These are phyloP conservation scores for Trichoderma koningiopsis DNA, from an alignment of 2,329 filamentous ascomycete genomes.

Conservation along the genomic window DNA sequence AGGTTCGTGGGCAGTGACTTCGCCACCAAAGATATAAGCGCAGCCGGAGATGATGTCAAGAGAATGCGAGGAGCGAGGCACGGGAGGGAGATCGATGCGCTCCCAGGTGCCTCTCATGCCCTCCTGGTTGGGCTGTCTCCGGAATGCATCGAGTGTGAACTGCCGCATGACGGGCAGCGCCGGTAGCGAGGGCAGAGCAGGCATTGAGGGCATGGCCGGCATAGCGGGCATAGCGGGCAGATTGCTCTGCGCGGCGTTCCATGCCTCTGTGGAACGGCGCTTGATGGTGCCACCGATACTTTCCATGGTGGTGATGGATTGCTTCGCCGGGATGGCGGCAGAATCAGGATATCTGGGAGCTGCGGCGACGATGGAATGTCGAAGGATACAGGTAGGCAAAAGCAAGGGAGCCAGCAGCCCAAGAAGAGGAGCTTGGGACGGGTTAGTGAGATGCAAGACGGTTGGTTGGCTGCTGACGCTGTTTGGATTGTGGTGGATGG, in stretches of 20 bases:
- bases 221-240: conserved; percentile 35
- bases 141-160: conserved; percentile 14
- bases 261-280: conserved; percentile 57
- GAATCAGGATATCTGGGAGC: neutral
- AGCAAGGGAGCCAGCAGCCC: neutral
- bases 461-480: conserved; percentile 24
- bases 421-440: conserved; percentile 10
- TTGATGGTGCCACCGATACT: conserved; percentile 54
- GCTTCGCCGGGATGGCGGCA: neutral
- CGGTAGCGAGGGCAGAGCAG: neutral
- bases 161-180: conserved; percentile 33
- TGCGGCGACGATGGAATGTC: neutral
- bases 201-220: conserved; percentile 22
- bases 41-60: conserved; percentile 60
- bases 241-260: conserved; percentile 53
- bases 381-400: neutral
- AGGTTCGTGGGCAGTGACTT: conserved; percentile 65
- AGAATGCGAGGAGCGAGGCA: conserved; percentile 75
- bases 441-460: conserved; percentile 23
- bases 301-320: conserved; percentile 46
- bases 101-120: conserved; percentile 62
- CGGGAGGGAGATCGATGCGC: conserved; percentile 54
- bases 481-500: conserved; percentile 10
- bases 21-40: conserved; percentile 76
- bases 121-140: conserved; percentile 28